Evolutionary conservation across 2,329 filamentous ascomycete species (phyloP), one percentile per base, ranked within the genome.

Genomic region (Calonectria leucothoes): DNA sequence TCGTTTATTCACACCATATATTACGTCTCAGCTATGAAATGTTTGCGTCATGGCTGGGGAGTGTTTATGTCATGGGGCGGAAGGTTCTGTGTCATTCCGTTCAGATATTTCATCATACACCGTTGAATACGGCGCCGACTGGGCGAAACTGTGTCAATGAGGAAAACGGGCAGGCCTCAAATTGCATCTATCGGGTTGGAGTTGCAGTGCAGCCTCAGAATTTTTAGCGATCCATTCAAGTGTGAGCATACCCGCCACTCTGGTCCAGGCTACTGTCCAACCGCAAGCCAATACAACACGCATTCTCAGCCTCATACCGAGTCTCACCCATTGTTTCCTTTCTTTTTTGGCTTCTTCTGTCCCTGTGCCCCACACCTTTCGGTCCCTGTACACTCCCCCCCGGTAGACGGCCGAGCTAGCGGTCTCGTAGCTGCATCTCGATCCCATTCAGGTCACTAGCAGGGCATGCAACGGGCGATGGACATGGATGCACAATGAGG

Each of bases 401-500:
- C 31, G 55, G 33, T 33, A 59, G 55, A 59, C 55, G 31, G 33
- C 31, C 33, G 55, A 15, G 20, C 31, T n/a, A n/a, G 55, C 55
- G 55, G 55, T 37, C 59, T 63, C 59, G 59, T 31, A 63, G 59
- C 59, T 63, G 59, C 59, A 63, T 63, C 59, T 29, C 66, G 39
- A 39, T 61, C 52, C 52, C 27, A 45, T 42, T 51, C n/a, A 29
- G 57, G 61, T 66, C 27, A 23, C 59, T 63, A 45, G 37, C 37
- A 63, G 59, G 59, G 59, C 27, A 63, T 63, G 25, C 39, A 61
- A 35, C 37, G 51, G 75, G 48, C 63, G 67, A 33, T 35, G 69
- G 33, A 33, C 71, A 31, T 65, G 25, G 25, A 66, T 78, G 80
- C 80, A 76, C 77, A 73, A 82, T 82, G 80, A 82, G 80, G 80